These are phyloP conservation scores for Zygosaccharomyces sapae DNA, from an alignment of 1,139 yeast genomes.

Conservation along the genomic window DNA sequence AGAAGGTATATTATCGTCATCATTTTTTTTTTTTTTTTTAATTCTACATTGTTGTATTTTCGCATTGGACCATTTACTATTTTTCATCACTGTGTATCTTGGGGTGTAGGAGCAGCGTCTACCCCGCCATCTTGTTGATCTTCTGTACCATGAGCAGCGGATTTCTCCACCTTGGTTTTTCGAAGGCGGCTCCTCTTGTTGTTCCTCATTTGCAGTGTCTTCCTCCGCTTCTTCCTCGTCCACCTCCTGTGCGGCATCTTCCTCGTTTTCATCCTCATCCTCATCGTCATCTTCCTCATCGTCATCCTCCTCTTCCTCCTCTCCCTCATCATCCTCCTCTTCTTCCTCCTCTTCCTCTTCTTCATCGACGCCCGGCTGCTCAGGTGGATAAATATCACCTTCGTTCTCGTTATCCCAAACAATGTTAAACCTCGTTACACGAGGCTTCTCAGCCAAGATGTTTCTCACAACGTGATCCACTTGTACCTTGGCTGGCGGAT, in stretches of 20 bases:
- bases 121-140: constrained; percentile 4
- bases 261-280: constrained; percentile 37
- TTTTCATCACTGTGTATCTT: constrained; percentile 15
- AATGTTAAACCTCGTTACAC: constrained; percentile 93
- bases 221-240: constrained; percentile 40
- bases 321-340: constrained; percentile 52
- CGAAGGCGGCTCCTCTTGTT: constrained; percentile 26
- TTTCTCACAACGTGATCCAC: constrained; percentile 93
- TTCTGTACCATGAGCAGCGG: background rate
- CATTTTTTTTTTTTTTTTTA: background rate
- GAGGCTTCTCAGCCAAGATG: constrained; percentile 92
- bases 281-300: constrained; percentile 43
- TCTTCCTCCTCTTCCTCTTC: constrained; percentile 57
- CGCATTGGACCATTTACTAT: background rate
- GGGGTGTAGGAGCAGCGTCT: constrained; percentile 20
- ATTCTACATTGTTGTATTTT: background rate
- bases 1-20: constrained; percentile 1
- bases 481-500: constrained; percentile 87
- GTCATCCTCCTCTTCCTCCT: constrained; percentile 49
- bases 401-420: constrained; percentile 80
- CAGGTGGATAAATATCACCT: constrained; percentile 70
- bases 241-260: constrained; percentile 20
- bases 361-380: constrained; percentile 56
- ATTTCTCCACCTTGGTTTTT: constrained; percentile 13
- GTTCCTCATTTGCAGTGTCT: constrained; percentile 36